phyloP scores from a whole-genome alignment of 768 basidiomycete species.

The Lactarius sp. region DNA sequence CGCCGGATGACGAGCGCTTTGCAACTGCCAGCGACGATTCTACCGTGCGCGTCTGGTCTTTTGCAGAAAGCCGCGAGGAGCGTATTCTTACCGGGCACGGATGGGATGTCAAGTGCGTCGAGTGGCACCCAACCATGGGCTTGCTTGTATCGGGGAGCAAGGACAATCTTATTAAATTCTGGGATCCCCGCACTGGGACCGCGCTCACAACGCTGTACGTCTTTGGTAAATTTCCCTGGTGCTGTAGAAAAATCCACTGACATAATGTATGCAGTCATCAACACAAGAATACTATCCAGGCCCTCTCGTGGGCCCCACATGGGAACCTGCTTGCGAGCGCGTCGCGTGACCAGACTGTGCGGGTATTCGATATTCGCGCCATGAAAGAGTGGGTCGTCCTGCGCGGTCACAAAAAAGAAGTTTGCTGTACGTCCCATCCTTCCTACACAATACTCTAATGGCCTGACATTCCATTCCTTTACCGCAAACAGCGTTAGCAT shows the following conservation, averaged over 20 bases:
- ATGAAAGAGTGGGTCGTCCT: conserved; percentile 93
- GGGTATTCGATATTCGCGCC: conserved; percentile 95
- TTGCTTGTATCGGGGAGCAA: conserved; percentile 93
- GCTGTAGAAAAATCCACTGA: neutral
- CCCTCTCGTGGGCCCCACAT: conserved; percentile 88
- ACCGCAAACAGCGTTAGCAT: conserved; percentile 64
- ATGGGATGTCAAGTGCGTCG: conserved; percentile 97
- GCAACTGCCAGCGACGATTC: conserved; percentile 96
- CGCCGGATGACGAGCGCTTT: conserved; percentile 87
- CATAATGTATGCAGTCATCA: conserved; percentile 57
- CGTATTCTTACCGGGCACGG: conserved; percentile 91
- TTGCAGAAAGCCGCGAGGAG: conserved; percentile 87
- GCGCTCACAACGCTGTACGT: conserved; percentile 85
- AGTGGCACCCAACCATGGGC: conserved; percentile 98
- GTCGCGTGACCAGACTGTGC: conserved; percentile 89
- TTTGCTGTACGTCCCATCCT: conserved; percentile 30
- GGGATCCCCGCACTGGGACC: conserved; percentile 94
- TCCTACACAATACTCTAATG: neutral
- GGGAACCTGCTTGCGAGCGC: conserved; percentile 93
- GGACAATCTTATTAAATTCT: conserved; percentile 98
- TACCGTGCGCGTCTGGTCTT: conserved; percentile 91
- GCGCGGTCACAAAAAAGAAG: conserved; percentile 97
- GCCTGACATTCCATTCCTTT: neutral
- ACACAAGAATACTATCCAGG: conserved; percentile 96
- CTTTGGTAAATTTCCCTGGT: neutral